Percentiles rank a stretch among this genome's conserved stretches.
Evolutionary conservation across 2,329 filamentous ascomycete species (phyloP).

Genomic region (Piedraia hortae): DNA sequence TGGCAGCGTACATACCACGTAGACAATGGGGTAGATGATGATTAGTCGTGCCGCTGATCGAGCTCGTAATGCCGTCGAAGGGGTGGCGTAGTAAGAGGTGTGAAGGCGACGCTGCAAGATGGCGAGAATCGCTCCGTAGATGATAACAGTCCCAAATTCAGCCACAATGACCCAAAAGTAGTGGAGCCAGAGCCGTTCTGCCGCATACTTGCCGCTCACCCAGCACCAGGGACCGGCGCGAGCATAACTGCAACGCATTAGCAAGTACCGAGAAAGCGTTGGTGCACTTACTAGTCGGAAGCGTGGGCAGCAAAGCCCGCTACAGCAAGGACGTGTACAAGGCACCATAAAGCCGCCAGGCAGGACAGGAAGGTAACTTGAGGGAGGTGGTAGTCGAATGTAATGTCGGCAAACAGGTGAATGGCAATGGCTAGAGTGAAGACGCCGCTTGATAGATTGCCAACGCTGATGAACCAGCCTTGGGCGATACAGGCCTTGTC

Average conservation of each 20-base stretch:
- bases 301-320: conserved; percentile 20
- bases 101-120: conserved; percentile 9
- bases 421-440: conserved; percentile 37
- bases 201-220: conserved; percentile 28
- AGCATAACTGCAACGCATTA: background rate
- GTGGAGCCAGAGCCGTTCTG: conserved; percentile 30
- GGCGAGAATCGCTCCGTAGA: conserved; percentile 18
- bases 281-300: conserved; percentile 20
- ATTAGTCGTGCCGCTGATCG: conserved; percentile 21
- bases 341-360: conserved; percentile 27
- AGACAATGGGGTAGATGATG: conserved; percentile 40
- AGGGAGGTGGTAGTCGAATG: conserved; percentile 25
- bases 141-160: conserved; percentile 20
- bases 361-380: conserved; percentile 22
- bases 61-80: conserved; percentile 12
- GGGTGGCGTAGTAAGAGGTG: conserved; percentile 5
- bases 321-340: conserved; percentile 29
- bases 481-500: conserved; percentile 30
- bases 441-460: conserved; percentile 35
- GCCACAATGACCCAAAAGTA: conserved; percentile 34
- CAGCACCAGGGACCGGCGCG: conserved; percentile 41
- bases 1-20: conserved; percentile 39
- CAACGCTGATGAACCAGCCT: conserved; percentile 37
- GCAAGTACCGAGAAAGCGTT: background rate
- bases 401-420: conserved; percentile 35